Percentiles rank a stretch among this genome's conserved stretches.
These are phyloP conservation scores for Rubroboletus pulcherrimus DNA, from an alignment of 768 basidiomycete species.

Conservation along the genomic window DNA sequence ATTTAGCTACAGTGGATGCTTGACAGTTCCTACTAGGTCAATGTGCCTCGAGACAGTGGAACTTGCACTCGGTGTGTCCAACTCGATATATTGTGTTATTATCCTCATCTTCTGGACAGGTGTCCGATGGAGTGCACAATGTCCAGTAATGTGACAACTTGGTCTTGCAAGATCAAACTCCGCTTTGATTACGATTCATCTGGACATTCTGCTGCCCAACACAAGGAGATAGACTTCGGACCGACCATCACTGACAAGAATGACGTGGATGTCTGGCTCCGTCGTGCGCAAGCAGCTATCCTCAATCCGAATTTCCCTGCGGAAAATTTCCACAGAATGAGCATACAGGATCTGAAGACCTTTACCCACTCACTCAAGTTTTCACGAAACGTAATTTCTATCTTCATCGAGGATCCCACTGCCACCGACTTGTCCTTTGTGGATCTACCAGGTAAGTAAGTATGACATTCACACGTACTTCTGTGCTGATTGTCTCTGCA, in stretches of 20 bases:
- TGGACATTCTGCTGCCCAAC: slow-evolving; percentile 20
- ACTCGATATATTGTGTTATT: background rate
- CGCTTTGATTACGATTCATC: slow-evolving; percentile 31
- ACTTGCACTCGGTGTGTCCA: slow-evolving; percentile 51
- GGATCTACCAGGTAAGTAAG: slow-evolving; percentile 53
- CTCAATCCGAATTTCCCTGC: slow-evolving; percentile 27
- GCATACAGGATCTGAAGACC: slow-evolving; percentile 22
- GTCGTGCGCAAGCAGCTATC: slow-evolving; percentile 46
- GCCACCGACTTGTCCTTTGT: slow-evolving; percentile 50
- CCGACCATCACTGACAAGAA: slow-evolving; percentile 26
- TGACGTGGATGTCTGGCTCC: slow-evolving; percentile 39
- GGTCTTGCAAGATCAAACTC: slow-evolving; percentile 46
- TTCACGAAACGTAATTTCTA: slow-evolving; percentile 48
- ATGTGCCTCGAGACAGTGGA: slow-evolving; percentile 57
- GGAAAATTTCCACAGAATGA: slow-evolving; percentile 23
- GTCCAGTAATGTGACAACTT: slow-evolving; percentile 35
- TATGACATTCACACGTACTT: background rate
- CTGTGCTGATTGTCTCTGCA: slow-evolving; percentile 21
- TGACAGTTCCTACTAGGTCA: slow-evolving; percentile 38
- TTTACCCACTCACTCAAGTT: slow-evolving; percentile 33
- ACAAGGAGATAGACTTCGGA: slow-evolving; percentile 27
- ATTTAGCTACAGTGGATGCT: background rate
- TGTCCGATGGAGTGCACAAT: slow-evolving; percentile 55
- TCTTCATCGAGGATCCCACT: slow-evolving; percentile 43
- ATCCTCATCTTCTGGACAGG: slow-evolving; percentile 24